Conservation (phyloP, 306 rosid genomes). For the Quercus robur region DNA sequence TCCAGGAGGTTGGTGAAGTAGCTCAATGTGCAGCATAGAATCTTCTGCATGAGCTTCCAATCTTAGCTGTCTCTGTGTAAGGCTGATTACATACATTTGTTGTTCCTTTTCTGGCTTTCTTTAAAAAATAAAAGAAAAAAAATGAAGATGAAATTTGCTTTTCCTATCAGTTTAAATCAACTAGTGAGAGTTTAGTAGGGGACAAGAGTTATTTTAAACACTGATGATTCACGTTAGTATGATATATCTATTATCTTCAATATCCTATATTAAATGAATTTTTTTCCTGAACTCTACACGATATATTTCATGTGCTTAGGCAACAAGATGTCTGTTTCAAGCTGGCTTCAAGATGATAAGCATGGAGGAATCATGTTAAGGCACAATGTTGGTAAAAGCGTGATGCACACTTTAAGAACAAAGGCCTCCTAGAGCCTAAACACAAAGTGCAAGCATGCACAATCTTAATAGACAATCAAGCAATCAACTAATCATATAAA, state of each 20-base stretch:
- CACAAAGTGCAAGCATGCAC: too few relatives aligned
- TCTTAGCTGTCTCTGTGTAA: conserved; percentile 71
- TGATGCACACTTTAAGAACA: too few relatives aligned
- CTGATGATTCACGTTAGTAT: conserved; percentile 63
- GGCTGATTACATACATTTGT: conserved; percentile 27
- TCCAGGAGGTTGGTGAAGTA: conserved; percentile 74
- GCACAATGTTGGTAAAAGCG: too few relatives aligned
- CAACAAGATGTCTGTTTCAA: conserved; percentile 41
- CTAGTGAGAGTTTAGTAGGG: conserved; percentile 40
- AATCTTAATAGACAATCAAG: too few relatives aligned
- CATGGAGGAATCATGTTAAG: too few relatives aligned
- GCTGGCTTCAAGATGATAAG: conserved; percentile 41
- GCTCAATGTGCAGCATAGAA: conserved; percentile 84
- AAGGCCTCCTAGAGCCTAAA: too few relatives aligned
- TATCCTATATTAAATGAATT: conserved; percentile 10
- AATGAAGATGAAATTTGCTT: background rate
- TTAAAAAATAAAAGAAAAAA: background rate
- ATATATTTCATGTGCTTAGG: conserved; percentile 19
- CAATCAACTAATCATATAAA: too few relatives aligned
- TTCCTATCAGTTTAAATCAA: conserved; percentile 18
- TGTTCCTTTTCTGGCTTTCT: background rate
- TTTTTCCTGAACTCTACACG: conserved; percentile 11
- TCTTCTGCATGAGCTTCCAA: conserved; percentile 63
- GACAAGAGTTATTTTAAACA: conserved; percentile 61
- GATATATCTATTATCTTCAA: conserved; percentile 1